A percentile compares a stretch with the other conserved stretches of the same genome.
These are phyloP conservation scores for Fonsecaea pedrosoi DNA, from an alignment of 2,329 filamentous ascomycete genomes.

Conservation along the genomic window DNA sequence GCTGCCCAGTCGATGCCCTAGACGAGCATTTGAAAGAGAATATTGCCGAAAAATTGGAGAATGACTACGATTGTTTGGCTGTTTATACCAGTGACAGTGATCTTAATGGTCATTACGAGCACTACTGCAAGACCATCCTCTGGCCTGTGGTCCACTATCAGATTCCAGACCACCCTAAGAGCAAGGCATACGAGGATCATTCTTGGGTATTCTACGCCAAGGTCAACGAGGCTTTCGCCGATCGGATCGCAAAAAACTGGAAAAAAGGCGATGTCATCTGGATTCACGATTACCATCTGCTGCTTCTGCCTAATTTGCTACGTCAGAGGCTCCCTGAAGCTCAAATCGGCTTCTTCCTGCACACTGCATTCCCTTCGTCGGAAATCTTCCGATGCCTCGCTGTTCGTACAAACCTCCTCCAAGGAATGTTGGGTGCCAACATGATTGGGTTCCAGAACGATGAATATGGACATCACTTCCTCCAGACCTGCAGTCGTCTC, in stretches of 20 bases:
- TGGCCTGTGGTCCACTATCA: conserved; percentile 99
- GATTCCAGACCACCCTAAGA: conserved; percentile 96
- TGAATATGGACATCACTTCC: conserved; percentile 91
- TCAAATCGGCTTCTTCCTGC: conserved; percentile 94
- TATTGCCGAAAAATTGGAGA: conserved; percentile 80
- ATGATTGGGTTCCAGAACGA: conserved; percentile 91
- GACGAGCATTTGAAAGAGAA: conserved; percentile 77
- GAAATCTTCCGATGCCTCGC: conserved; percentile 94
- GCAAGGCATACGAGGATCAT: conserved; percentile 96
- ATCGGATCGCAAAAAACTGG: conserved; percentile 88
- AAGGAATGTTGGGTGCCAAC: conserved; percentile 92
- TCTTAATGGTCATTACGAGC: conserved; percentile 90
- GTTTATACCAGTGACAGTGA: conserved; percentile 83
- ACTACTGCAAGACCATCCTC: conserved; percentile 96
- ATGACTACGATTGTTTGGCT: conserved; percentile 76
- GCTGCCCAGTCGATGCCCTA: conserved; percentile 90
- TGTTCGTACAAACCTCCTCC: conserved; percentile 81
- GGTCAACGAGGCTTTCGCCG: conserved; percentile 90
- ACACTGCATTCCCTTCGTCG: conserved; percentile 93
- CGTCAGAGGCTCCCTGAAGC: conserved; percentile 85
- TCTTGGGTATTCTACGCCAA: conserved; percentile 95
- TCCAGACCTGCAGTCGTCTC: conserved; percentile 92
- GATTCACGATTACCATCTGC: conserved; percentile 94
- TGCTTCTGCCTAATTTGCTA: conserved; percentile 87
- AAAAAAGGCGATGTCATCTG: conserved; percentile 92